Percentiles rank a stretch among this genome's conserved stretches.
Evolutionary conservation across 2,329 filamentous ascomycete species (phyloP).

Genomic region (Cytospora piceae): DNA sequence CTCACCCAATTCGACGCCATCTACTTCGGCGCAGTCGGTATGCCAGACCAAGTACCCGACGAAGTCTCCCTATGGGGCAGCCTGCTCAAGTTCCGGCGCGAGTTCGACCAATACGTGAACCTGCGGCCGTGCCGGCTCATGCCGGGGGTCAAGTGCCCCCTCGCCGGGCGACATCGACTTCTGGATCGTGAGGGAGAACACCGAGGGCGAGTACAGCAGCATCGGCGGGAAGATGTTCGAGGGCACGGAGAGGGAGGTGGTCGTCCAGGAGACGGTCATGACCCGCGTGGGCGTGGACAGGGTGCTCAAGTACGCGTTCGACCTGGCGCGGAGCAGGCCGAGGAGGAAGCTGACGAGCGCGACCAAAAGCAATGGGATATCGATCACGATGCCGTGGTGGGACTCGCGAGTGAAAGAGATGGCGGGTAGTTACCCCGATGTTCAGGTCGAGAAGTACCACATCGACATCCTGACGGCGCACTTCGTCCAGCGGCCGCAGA

Average conservation of each 20-base stretch:
- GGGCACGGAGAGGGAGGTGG: constrained; percentile 60
- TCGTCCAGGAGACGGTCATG: constrained; percentile 65
- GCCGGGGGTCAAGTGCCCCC: constrained; percentile 61
- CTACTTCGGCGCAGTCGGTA: constrained; percentile 69
- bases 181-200: constrained; percentile 68
- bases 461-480: constrained; percentile 67
- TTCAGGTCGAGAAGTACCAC: constrained; percentile 63
- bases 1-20: constrained; percentile 66
- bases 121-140: constrained; percentile 66
- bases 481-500: constrained; percentile 61
- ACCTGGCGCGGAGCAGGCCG: constrained; percentile 58
- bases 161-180: constrained; percentile 66
- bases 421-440: constrained; percentile 57
- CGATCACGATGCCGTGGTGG: constrained; percentile 69
- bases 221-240: constrained; percentile 64
- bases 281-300: constrained; percentile 61
- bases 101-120: constrained; percentile 71
- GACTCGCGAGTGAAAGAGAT: constrained; percentile 61
- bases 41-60: constrained; percentile 60
- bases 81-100: constrained; percentile 68
- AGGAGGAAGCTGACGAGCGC: constrained; percentile 63
- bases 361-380: constrained; percentile 67
- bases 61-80: constrained; percentile 70
- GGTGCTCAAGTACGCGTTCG: constrained; percentile 64
- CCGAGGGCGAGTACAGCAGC: constrained; percentile 66